phyloP scores from a whole-genome alignment of 305 asterid genomes.

The Fraxinus nigra region DNA sequence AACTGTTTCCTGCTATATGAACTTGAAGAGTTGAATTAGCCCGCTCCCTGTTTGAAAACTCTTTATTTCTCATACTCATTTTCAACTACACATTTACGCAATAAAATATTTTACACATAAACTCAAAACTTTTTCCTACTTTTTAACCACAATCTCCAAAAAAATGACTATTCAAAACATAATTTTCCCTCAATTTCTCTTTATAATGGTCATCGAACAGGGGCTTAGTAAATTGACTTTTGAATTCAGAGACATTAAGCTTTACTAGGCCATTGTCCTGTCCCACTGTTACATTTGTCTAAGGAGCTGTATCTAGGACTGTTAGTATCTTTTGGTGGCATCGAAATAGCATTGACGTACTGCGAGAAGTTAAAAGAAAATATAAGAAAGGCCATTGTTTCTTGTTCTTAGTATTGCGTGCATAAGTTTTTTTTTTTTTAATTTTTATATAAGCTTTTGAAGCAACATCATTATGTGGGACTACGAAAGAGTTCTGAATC shows the following conservation, averaged over 20 bases:
- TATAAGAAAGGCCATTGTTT: neutral
- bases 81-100: too few species aligned
- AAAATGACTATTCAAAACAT: too few species aligned
- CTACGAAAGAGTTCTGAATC: neutral
- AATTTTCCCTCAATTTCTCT: too few species aligned
- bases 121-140: too few species aligned
- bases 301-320: neutral
- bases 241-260: neutral
- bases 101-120: too few species aligned
- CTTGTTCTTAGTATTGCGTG: neutral
- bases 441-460: neutral
- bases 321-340: neutral
- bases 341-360: neutral
- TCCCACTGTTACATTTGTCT: constrained; percentile 3
- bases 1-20: neutral
- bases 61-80: too few species aligned
- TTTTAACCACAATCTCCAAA: too few species aligned
- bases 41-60: neutral
- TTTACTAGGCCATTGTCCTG: neutral
- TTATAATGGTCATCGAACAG: too few species aligned
- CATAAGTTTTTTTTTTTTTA: neutral
- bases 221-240: neutral
- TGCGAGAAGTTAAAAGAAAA: neutral
- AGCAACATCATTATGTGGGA: neutral
- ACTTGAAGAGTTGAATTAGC: neutral